Conservation (phyloP, 1,284 basidiomycete species). For the Porphyrellus sp. region DNA sequence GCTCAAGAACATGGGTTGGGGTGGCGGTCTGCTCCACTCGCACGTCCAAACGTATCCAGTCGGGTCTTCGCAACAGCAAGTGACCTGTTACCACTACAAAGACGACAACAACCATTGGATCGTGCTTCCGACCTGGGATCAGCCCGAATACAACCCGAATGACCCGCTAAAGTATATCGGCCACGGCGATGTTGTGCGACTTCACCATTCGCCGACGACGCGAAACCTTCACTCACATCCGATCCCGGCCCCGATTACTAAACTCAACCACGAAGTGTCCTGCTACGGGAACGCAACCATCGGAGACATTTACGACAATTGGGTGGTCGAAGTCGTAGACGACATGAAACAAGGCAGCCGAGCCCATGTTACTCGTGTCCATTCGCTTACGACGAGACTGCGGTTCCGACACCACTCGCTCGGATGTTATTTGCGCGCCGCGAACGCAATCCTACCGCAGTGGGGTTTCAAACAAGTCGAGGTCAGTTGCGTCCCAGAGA, state of each 20-base stretch:
- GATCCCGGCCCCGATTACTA: conserved; percentile 85
- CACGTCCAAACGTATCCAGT: conserved; percentile 93
- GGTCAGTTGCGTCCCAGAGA: conserved; percentile 89
- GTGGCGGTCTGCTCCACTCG: conserved; percentile 94
- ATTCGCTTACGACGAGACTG: conserved; percentile 87
- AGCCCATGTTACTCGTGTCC: conserved; percentile 66
- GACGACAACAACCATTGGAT: conserved; percentile 96
- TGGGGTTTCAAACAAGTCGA: conserved; percentile 99
- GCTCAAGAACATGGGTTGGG: conserved; percentile 97
- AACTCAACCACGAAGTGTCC: conserved; percentile 89
- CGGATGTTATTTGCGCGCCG: conserved; percentile 89
- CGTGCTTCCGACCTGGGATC: conserved; percentile 80
- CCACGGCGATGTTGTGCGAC: conserved; percentile 77
- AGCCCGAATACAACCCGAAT: conserved; percentile 60
- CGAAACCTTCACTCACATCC: conserved; percentile 94
- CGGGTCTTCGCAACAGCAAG: conserved; percentile 94
- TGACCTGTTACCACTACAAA: conserved; percentile 99
- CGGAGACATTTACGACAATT: conserved; percentile 88
- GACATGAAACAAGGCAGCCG: conserved; percentile 70
- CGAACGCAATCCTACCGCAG: conserved; percentile 87
- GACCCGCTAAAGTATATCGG: conserved; percentile 70
- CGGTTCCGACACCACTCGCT: conserved; percentile 77
- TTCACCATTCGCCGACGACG: conserved; percentile 78
- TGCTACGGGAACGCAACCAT: conserved; percentile 87
- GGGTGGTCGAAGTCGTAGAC: conserved; percentile 93